Evolutionary conservation across 192 early-diverging fungal species (phyloP), one percentile per base, ranked within the genome.

Genomic region (Helicostylum pulchrum): DNA sequence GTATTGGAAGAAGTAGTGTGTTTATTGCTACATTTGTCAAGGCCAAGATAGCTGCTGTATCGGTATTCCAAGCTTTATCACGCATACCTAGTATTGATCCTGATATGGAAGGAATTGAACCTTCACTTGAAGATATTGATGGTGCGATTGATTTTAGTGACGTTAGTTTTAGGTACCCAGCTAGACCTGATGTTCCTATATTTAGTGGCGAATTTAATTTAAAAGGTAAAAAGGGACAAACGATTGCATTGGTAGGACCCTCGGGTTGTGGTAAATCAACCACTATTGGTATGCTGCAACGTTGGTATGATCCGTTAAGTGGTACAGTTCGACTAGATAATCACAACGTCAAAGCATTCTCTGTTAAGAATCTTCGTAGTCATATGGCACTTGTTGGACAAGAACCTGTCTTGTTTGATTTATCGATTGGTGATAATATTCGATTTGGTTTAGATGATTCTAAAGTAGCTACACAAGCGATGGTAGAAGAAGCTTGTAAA

Each of bases 361-460:
- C 85, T 30, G 31, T 94, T 7, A 63, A 68, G n/a, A 79, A 87
- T 49, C 78, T 96, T 43, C 87, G 96, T 54, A 47, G 66, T 17
- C 82, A 83, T 61, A 77, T 95, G 80, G 90, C 92, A 19, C 75
- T 98, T 15, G 96, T 98, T n/a, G 88, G 89, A 32, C 95, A 98
- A 69, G 94, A 96, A 78, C 95, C 95, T 2, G 87, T 93, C 44
- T 73, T 98, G 49, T 95, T 96, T 70, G 91, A 94, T 73, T 74
- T 92, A 69, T 80, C 86, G n/a, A 90, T 98, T 64, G 79, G 80
- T 36, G 94, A 96, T 15, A 98, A 98, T 83, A 95, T 98, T 58
- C 75, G 76, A 7, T 94, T 92, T 68, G 89, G 87, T 34, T 64
- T 78, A 0, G 79, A 83, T 9, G 72, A 65, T 7, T 62, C 64